A percentile compares a stretch with the other conserved stretches of the same genome.
These are phyloP conservation scores for Trapa incisa DNA, from an alignment of 345 rosid species.

Conservation along the genomic window DNA sequence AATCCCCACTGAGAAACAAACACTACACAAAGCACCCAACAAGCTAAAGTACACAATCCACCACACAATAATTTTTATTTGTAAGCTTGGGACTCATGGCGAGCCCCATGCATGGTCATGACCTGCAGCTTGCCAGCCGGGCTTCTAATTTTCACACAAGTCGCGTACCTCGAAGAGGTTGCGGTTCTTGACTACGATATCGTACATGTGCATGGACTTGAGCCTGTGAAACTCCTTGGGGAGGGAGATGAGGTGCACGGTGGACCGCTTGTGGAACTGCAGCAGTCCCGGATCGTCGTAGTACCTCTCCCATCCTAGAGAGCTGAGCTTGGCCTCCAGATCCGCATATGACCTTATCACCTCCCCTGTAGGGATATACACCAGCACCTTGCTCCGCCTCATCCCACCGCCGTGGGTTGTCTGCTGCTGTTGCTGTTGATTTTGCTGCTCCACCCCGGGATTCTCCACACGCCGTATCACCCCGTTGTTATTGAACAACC, in stretches of 20 bases:
- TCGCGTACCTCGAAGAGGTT: constrained; percentile 67
- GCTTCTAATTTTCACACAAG: constrained; percentile 11
- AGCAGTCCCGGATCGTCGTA: constrained; percentile 48
- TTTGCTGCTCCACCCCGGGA: constrained; percentile 27
- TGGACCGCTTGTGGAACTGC: constrained; percentile 64
- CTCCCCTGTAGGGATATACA: constrained; percentile 53
- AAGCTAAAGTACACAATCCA: no score
- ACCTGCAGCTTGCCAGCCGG: no score
- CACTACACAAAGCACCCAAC: no score
- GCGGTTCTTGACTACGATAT: constrained; percentile 75
- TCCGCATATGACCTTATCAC: constrained; percentile 46
- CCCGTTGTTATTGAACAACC: constrained; percentile 59
- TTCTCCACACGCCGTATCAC: constrained; percentile 52
- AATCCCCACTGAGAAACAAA: no score
- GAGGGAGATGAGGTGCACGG: constrained; percentile 65
- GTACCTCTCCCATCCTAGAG: constrained; percentile 81
- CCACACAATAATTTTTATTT: no score
- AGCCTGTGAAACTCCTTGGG: constrained; percentile 62
- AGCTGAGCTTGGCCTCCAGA: constrained; percentile 41
- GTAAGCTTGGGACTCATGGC: no score
- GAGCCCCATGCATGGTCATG: no score
- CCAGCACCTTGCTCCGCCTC: constrained; percentile 14
- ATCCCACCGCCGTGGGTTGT: constrained; percentile 13
- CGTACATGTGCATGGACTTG: constrained; percentile 74
- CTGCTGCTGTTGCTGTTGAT: no score